Conservation (phyloP, 164 flowering plant species). For the Annona squamosa region DNA sequence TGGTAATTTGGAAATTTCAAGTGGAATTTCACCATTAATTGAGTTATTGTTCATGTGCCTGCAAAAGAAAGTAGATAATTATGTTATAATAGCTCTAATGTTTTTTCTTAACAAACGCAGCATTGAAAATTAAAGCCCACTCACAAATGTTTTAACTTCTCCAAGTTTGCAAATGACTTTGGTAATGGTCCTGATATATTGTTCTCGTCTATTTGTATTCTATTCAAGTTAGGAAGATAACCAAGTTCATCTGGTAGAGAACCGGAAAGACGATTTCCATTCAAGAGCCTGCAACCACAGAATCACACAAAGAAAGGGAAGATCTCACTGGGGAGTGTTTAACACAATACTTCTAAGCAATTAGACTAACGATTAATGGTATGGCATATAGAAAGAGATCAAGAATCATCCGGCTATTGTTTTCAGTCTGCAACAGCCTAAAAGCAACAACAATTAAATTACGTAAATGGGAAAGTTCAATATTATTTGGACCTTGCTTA, state of each 20-base stretch:
- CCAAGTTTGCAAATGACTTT: slow-evolving; percentile 63
- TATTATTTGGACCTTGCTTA: neutral
- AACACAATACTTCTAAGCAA: neutral
- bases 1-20: slow-evolving; percentile 49
- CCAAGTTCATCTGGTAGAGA: slow-evolving; percentile 79
- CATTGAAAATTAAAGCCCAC: slow-evolving; percentile 19
- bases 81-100: neutral
- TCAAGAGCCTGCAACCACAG: slow-evolving; percentile 59
- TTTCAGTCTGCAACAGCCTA: neutral
- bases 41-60: slow-evolving; percentile 92
- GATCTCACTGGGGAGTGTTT: neutral
- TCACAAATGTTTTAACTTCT: slow-evolving; percentile 58
- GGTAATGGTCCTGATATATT: slow-evolving; percentile 67
- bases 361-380: neutral
- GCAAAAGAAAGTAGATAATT: slow-evolving; percentile 12
- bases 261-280: slow-evolving; percentile 71
- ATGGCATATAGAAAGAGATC: neutral
- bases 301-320: slow-evolving; percentile 1
- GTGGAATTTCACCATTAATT: slow-evolving; percentile 70
- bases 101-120: neutral
- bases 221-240: slow-evolving; percentile 42
- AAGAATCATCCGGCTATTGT: neutral
- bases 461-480: neutral
- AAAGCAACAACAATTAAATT: neutral
- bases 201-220: slow-evolving; percentile 71